Base-by-base conservation (phyloP, 2,329 filamentous ascomycete genomes). In the Hymenoscyphus occultus region DNA sequence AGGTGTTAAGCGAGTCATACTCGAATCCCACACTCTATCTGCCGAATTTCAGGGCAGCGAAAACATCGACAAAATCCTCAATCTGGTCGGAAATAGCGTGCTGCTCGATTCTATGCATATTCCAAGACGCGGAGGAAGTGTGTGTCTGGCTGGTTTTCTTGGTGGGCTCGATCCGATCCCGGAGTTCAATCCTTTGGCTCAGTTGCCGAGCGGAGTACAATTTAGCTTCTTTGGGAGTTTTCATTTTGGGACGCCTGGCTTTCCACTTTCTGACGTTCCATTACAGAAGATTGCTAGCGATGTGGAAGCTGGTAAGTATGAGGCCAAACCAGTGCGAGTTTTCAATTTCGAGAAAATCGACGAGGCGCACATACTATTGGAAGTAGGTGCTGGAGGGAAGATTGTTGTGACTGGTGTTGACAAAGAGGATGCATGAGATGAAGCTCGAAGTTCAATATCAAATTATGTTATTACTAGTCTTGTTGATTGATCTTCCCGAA, bases 321-420 rank as follows among this genome's bases (percentile, higher is more conserved):
- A 67, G 22, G 68, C 67, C 22, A 68, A 64, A 19, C 67, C 65
- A 2, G 40, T 39, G 2, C 77, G 74, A 69, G 75, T 76, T 0
- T 80, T 81, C 67, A 70, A 73, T 61, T 72, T 81, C 58, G 77
- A 80, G 42, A 74, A 81, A 60, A 79, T 81, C 71, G 77, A 75
- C 0, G 74, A 80, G 65, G 80, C 79, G 3, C 79, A 81, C 72
- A 69, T 71, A 45, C 71, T 74, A 56, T 80, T 81, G 79, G 80
- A 81, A 62, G 71, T 74, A 56, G 71, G 72, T 32, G 79, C 77
- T 0, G 74, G 74, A 22, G 80, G 79, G 9, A 81, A 81, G 68
- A 75, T 81, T 54, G 79, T 81, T 5, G 73, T 81, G 16, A 61
- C 16, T 22, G 31, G 39, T 40, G 42, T 32, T 31, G 31, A 35